Base-by-base conservation (phyloP, 2,329 filamentous ascomycete species). In the Penicillium brevicompactum region DNA sequence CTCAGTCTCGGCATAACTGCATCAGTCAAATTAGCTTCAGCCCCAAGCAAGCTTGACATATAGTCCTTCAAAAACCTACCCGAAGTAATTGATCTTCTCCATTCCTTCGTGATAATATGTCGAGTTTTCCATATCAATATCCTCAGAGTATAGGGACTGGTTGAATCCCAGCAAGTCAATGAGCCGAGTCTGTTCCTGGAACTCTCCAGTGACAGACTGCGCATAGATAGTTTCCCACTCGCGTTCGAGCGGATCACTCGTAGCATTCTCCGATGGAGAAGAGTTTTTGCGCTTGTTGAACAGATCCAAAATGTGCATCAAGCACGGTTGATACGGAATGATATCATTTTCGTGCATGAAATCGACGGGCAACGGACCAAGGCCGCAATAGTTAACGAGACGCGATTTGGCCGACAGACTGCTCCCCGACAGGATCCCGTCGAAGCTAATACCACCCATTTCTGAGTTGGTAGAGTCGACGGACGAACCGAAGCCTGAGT, bases 31-130 rank as follows among this genome's bases (percentile, higher is more conserved):
- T 53, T 27, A 62, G 55, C 21, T 50, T 18, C 10, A 34, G 18
- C 4, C 7, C 5, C 13, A 5, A 46, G 24, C 13, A 5, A 46
- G 24, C 5, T 8, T 27, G 27, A n/a, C 31, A 37, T n/a, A 4
- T 6, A 21, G 34, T 13, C 18, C 13, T 13, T 21, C 14, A 4
- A 13, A 2, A 18, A 49, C 66, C 37, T 59, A 77, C 53, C 76
- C 76, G 58, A 78, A 79, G 53, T 78, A 79, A 59, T 78, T 78
- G 55, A 70, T 61, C 49, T 70, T 66, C 48, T 62, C 46, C 61
- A 53, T 66, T 38, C 32, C 67, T 57, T 57, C 60, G 61, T 52
- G 71, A 63, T 57, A 78, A 59, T 71, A 65, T 46, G 69, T 73
- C 10, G 71, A 66, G 1, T 51, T 53, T 7, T 59, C 52, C 21